Conservation (phyloP, 805 yeast species). For the Lipomyces yamadae region DNA sequence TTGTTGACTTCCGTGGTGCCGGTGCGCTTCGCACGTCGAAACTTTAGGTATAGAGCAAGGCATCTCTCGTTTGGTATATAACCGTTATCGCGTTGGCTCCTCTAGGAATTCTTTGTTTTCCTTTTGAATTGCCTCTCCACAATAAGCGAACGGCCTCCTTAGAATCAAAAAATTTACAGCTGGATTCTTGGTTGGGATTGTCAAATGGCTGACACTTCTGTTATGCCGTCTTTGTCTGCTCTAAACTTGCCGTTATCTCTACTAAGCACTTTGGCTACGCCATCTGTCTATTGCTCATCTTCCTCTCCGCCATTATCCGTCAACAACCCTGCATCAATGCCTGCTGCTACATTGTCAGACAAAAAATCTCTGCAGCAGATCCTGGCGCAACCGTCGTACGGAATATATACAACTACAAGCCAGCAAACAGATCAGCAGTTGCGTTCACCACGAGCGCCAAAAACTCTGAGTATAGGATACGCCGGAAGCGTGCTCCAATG, state of each 20-base stretch:
- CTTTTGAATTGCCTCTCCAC: too few species aligned
- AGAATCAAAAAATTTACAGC: too few species aligned
- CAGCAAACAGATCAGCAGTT: background rate
- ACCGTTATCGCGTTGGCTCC: too few species aligned
- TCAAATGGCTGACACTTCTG: constrained; percentile 6
- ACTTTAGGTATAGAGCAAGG: too few species aligned
- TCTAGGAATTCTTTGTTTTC: too few species aligned
- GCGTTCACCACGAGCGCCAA: background rate
- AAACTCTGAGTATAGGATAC: constrained; percentile 26
- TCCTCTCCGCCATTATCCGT: constrained; percentile 5
- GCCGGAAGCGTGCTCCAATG: constrained; percentile 26
- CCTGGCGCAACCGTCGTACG: background rate
- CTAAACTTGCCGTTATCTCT: constrained; percentile 2
- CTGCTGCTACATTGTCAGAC: constrained; percentile 3
- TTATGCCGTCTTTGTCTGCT: constrained; percentile 5
- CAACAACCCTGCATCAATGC: background rate
- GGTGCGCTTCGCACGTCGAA: too few species aligned
- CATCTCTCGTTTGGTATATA: too few species aligned
- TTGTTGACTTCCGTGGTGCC: too few species aligned
- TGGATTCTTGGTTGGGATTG: too few species aligned
- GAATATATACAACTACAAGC: background rate
- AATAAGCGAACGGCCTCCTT: too few species aligned
- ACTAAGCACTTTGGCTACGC: background rate
- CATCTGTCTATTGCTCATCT: background rate
- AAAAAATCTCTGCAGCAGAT: background rate